Conservation (phyloP, 345 rosid species). For the Pugionium cornutum region DNA sequence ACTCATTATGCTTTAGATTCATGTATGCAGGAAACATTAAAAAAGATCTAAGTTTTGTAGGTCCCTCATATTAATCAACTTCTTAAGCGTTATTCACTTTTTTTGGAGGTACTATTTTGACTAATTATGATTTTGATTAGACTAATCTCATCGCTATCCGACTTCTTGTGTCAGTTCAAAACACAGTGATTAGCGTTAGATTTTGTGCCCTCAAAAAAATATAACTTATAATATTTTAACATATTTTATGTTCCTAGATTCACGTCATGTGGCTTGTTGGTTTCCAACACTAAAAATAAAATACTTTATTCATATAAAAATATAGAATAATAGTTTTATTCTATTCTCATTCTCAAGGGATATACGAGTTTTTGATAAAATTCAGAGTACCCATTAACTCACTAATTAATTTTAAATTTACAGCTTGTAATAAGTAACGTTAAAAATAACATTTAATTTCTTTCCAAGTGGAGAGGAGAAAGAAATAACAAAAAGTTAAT, state of each 20-base stretch:
- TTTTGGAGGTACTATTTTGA: slow-evolving; percentile 22
- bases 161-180: slow-evolving; percentile 34
- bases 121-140: slow-evolving; percentile 27
- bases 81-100: slow-evolving; percentile 16
- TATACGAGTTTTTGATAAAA: slow-evolving; percentile 24
- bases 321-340: neutral
- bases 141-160: slow-evolving; percentile 23
- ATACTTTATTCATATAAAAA: slow-evolving; percentile 9
- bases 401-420: slow-evolving; percentile 3
- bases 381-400: slow-evolving; percentile 20
- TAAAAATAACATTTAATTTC: slow-evolving; percentile 3
- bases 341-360: slow-evolving; percentile 35
- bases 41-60: slow-evolving; percentile 35
- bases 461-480: slow-evolving; percentile 8
- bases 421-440: slow-evolving; percentile 29
- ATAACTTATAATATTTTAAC: neutral
- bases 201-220: slow-evolving; percentile 17
- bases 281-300: slow-evolving; percentile 31
- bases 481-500: slow-evolving; percentile 21
- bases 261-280: slow-evolving; percentile 43
- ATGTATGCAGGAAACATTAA: slow-evolving; percentile 31
- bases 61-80: slow-evolving; percentile 32
- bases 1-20: slow-evolving; percentile 39
- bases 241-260: slow-evolving; percentile 30
- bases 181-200: slow-evolving; percentile 38